These are phyloP conservation scores for Aspergillus pseudonomiae DNA, from an alignment of 2,329 filamentous ascomycete genomes.

Conservation along the genomic window DNA sequence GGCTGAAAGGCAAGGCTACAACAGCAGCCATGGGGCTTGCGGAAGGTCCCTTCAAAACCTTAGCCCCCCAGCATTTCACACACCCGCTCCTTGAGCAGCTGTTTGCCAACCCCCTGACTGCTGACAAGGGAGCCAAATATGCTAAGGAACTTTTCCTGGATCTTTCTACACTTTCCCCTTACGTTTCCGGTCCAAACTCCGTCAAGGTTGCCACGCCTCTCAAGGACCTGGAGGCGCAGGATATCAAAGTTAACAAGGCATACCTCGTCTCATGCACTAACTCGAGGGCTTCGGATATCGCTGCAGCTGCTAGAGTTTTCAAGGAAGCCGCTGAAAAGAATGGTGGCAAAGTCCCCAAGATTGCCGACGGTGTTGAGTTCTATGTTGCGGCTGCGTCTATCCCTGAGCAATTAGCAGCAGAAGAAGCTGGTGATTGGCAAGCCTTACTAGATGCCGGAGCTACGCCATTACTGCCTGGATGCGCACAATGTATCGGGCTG, in stretches of 20 bases:
- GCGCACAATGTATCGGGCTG: slow-evolving; percentile 84
- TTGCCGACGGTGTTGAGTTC: slow-evolving; percentile 76
- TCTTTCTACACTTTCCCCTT: slow-evolving; percentile 80
- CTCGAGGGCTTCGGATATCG: slow-evolving; percentile 76
- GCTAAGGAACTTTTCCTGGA: slow-evolving; percentile 82
- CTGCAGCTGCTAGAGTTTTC: slow-evolving; percentile 82
- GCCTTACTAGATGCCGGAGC: slow-evolving; percentile 79
- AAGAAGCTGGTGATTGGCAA: slow-evolving; percentile 85
- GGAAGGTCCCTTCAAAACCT: slow-evolving; percentile 50
- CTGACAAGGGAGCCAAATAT: slow-evolving; percentile 78
- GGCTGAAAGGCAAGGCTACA: slow-evolving; percentile 78
- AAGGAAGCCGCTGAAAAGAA: slow-evolving; percentile 68
- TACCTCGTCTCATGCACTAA: slow-evolving; percentile 94
- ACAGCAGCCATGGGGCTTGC: slow-evolving; percentile 63
- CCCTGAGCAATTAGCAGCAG: slow-evolving; percentile 74
- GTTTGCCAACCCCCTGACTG: slow-evolving; percentile 64
- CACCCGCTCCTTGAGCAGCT: slow-evolving; percentile 75
- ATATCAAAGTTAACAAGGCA: slow-evolving; percentile 79
- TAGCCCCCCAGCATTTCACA: slow-evolving; percentile 64
- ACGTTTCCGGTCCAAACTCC: slow-evolving; percentile 84
- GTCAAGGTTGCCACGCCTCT: slow-evolving; percentile 86
- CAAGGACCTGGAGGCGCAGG: slow-evolving; percentile 68
- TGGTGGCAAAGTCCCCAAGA: slow-evolving; percentile 65
- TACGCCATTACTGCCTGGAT: slow-evolving; percentile 69
- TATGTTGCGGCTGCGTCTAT: slow-evolving; percentile 88